A percentile compares a stretch with the other conserved stretches of the same genome.
phyloP scores from a whole-genome alignment of 345 rosid genomes.

The Turnera subulata region DNA sequence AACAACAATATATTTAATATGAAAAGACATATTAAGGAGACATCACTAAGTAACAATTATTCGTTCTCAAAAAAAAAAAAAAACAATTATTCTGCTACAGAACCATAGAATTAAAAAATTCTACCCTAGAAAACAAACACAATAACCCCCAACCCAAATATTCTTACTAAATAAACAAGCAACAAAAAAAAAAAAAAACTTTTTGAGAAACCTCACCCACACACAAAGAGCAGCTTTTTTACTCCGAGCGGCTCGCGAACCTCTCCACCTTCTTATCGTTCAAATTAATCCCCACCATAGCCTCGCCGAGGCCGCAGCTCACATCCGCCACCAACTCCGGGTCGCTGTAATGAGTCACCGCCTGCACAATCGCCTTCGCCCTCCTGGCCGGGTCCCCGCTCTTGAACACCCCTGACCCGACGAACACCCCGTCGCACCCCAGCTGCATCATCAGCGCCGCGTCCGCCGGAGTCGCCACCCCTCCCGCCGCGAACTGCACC shows the following conservation, averaged over 20 bases:
- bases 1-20: no score
- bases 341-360: slow-evolving; percentile 28
- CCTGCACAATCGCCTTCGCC: slow-evolving; percentile 30
- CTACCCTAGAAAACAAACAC: no score
- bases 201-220: slow-evolving; percentile 9
- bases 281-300: slow-evolving; percentile 34
- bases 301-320: slow-evolving; percentile 35
- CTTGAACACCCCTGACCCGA: slow-evolving; percentile 31
- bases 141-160: no score
- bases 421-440: slow-evolving; percentile 31
- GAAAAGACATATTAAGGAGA: no score
- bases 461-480: slow-evolving; percentile 30
- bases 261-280: slow-evolving; percentile 32
- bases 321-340: slow-evolving; percentile 27
- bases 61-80: no score
- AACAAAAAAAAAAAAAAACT: background rate
- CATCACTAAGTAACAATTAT: no score
- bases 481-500: slow-evolving; percentile 30
- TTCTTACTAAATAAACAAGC: background rate
- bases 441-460: slow-evolving; percentile 31
- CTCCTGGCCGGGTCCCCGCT: slow-evolving; percentile 27
- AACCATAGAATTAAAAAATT: no score
- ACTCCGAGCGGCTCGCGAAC: slow-evolving; percentile 31
- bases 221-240: background rate
- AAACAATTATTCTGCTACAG: no score